Evolutionary conservation across 768 basidiomycete genomes (phyloP), one percentile per base, ranked within the genome.

Genomic region (Mycena haematopus): DNA sequence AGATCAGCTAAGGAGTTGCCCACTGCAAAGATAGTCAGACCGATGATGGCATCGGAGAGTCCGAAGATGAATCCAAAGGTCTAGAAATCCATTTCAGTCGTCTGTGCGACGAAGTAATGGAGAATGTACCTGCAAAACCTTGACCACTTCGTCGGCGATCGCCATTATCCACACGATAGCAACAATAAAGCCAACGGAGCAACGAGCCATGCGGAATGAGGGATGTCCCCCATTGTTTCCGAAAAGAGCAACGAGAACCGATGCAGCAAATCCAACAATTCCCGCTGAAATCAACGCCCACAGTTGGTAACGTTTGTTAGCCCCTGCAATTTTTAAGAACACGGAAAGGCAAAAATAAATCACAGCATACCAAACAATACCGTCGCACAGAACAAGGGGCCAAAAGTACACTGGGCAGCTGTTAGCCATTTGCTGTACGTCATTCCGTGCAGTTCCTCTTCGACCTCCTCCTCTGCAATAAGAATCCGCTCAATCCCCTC

Each of bases 131-230:
- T 91, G 88, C 11, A 99, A 82, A 13, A 98, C 89, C 51, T 90
- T 84, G 31, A 99, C 95, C 2, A 96, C 95, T 73, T 98, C 96
- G 72, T 97, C 95, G 1, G 96, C 95, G 51, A 99, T 95, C 7
- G 92, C 95, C 87, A 98, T 96, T 69, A 99, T 98, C 96, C 97
- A 99, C 9, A 98, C 88, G 63, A 98, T 86, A 3, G 95, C 83
- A 27, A 96, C 90, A 22, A 89, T 73, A 77, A 99, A 99, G 0
- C 97, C 96, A 82, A 96, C 89, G 24, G 88, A 90, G 71, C 94
- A 96, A 11, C 95, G 84, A 11, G 84, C 81, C 76, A 95, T 81
- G 59, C 86, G 82, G 49, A 85, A 81, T 15, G 83, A 70, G 6
- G 82, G 79, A 64, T 86, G 81, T 21, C 80, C 78, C 3, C 92